Base-by-base conservation (phyloP, 352 stramenopile genomes). In the Pythium folliculosum region DNA sequence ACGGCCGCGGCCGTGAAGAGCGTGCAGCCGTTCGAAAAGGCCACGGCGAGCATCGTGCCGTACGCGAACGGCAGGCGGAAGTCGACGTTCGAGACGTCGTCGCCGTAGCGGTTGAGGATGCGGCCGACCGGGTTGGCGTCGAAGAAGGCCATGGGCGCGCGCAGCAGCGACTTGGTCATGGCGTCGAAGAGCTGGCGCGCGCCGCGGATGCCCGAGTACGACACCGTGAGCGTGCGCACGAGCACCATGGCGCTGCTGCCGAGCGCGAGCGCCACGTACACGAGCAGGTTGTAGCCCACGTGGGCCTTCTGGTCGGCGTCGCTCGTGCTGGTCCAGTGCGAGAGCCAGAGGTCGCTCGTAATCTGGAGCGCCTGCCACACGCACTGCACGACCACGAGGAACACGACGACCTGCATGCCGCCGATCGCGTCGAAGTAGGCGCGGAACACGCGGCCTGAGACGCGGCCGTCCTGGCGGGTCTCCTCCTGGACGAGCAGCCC, bases 21-120 rank as follows among this genome's bases (percentile, higher is more conserved):
- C 47, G 80, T 91, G 58, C 90, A 95, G 13, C 89, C 78, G 37
- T 84, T 97, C 8, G 77, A 87, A 25, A 92, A 87, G 37, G 81
- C 81, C n/a, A 97, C 82, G 16, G 86, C 86, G 13, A 98, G 66
- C 63, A 88, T 84, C 38, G 73, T 72, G 37, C 76, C 81, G 61
- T 78, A 74, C 19, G 79, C 71, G 47, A 86, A 78, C 52, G 86
- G 83, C 25, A 96, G 60, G n/a, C 96, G 86, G 6, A 97, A 80
- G 84, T 98, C 95, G 52, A 98, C 76, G 51, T 90, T 96, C 60
- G 96, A 92, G 69, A 98, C 96, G 74, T 98, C 94, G 19, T 90
- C 92, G 30, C 80, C 80, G 79, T 97, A 98, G 25, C 94, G 78
- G 53, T 96, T 97, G 21, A 98, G 76, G 43, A 97, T 93, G 60